phyloP scores from a whole-genome alignment of 305 asterid genomes.

The Fraxinus xanthoxyloides region DNA sequence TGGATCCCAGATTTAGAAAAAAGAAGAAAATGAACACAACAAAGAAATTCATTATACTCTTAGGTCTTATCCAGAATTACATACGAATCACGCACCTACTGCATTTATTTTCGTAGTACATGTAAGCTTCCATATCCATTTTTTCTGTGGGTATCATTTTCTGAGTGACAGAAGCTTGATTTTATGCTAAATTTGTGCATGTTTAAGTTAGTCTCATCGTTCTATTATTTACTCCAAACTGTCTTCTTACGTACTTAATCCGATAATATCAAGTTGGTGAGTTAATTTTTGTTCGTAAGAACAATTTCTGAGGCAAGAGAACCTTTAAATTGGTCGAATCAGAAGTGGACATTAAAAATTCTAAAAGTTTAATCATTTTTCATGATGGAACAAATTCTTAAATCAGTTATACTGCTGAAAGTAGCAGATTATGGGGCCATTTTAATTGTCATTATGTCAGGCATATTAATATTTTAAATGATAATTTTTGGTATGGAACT shows the following conservation, averaged over 20 bases:
- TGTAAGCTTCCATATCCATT: not conserved
- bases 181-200: not conserved
- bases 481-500: constrained; percentile 6
- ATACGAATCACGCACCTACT: not conserved
- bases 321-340: not conserved
- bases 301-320: not conserved
- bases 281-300: not conserved
- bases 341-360: not conserved
- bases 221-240: not conserved
- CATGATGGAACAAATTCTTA: not conserved
- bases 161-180: not conserved
- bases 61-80: not conserved
- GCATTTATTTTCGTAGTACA: not conserved
- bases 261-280: not conserved
- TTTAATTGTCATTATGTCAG: not conserved
- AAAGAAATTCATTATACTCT: not conserved
- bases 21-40: not conserved
- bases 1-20: not conserved
- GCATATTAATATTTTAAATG: not conserved
- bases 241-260: not conserved
- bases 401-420: constrained; percentile 1
- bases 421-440: not conserved
- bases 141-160: not conserved
- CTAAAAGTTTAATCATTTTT: not conserved
- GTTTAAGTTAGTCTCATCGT: not conserved